Conservation (phyloP, 352 stramenopile genomes). For the Phytophthora kernoviae region DNA sequence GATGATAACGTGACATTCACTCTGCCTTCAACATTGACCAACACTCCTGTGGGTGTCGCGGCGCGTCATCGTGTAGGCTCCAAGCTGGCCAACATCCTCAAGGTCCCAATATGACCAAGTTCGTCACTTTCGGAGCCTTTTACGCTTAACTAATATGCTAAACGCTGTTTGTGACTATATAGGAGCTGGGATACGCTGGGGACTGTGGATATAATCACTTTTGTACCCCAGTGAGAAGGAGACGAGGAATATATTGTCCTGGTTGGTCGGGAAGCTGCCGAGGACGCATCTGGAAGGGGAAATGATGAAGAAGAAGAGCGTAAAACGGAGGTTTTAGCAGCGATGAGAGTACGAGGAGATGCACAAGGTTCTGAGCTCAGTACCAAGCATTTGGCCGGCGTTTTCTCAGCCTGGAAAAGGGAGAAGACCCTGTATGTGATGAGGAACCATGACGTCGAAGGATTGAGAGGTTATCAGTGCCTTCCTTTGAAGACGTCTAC, state of each 20-base stretch:
- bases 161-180: neutral
- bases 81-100: slow-evolving; percentile 71
- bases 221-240: slow-evolving; percentile 88
- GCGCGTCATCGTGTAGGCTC: slow-evolving; percentile 77
- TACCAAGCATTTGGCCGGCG: slow-evolving; percentile 23
- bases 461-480: slow-evolving; percentile 53
- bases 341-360: neutral
- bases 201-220: slow-evolving; percentile 92
- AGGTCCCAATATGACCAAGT: slow-evolving; percentile 43
- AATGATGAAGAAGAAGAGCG: slow-evolving; percentile 27
- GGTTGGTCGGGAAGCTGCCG: slow-evolving; percentile 81
- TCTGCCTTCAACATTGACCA: slow-evolving; percentile 19
- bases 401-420: slow-evolving; percentile 62
- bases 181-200: slow-evolving; percentile 81
- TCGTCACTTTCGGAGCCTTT: slow-evolving; percentile 1
- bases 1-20: slow-evolving; percentile 32
- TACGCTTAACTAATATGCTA: slow-evolving; percentile 1
- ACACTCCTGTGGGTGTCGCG: slow-evolving; percentile 60
- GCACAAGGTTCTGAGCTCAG: neutral
- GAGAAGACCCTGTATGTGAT: slow-evolving; percentile 53
- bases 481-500: slow-evolving; percentile 47
- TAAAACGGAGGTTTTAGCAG: slow-evolving; percentile 10
- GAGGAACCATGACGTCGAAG: slow-evolving; percentile 39
- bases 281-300: slow-evolving; percentile 28
- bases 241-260: slow-evolving; percentile 80